These are phyloP conservation scores for Arxiozyma slooffiae DNA, from an alignment of 1,139 yeast genomes.

Conservation along the genomic window DNA sequence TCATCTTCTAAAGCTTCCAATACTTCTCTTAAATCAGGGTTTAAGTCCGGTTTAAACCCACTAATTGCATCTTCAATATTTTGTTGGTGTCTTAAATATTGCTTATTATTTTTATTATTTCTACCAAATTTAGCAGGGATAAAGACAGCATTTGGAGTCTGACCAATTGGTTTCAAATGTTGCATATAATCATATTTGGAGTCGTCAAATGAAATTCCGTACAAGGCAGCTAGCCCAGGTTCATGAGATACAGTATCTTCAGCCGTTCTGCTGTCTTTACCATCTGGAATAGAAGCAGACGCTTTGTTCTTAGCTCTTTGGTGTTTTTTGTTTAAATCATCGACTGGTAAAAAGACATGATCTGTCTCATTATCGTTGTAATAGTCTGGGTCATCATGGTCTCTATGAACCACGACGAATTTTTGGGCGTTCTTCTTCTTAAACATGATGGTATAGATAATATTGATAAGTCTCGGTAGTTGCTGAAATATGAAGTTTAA, in stretches of 20 bases:
- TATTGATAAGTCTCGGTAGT: neutral
- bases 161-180: conserved; percentile 85
- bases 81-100: conserved; percentile 39
- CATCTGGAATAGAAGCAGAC: neutral
- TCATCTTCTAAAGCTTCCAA: conserved; percentile 92
- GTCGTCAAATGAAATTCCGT: conserved; percentile 83
- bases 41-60: conserved; percentile 91
- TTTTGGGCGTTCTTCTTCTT: conserved; percentile 71
- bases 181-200: conserved; percentile 91
- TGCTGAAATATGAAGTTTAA: too few relatives aligned
- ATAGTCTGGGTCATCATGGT: conserved; percentile 79
- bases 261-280: neutral
- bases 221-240: conserved; percentile 76
- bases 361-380: conserved; percentile 77
- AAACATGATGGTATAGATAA: too few relatives aligned
- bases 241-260: conserved; percentile 8
- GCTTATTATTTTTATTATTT: conserved; percentile 25
- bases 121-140: conserved; percentile 35
- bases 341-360: conserved; percentile 66
- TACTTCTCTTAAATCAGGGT: conserved; percentile 82
- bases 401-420: conserved; percentile 73
- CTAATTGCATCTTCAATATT: conserved; percentile 74
- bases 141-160: conserved; percentile 47
- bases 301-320: conserved; percentile 3
- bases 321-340: conserved; percentile 40